Evolutionary conservation across 2,329 filamentous ascomycete genomes (phyloP), one percentile per base, ranked within the genome.

Genomic region (Knufia petricola): DNA sequence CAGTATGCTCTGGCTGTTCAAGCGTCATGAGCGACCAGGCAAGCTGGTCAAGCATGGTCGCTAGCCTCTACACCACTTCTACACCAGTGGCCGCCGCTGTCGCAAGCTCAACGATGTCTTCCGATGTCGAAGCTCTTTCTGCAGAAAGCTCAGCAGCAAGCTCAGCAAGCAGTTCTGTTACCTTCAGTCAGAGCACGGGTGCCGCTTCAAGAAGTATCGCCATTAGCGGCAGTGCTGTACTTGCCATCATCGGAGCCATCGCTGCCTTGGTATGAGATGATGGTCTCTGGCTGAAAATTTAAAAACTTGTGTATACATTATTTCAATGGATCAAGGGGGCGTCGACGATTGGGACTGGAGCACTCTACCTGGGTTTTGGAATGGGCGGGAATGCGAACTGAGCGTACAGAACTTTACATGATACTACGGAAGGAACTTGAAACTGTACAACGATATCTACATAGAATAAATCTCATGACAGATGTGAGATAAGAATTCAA

Each of bases 141-240:
- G 61, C 57, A 36, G 63, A 48, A 8, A 49, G 44, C 26, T 40
- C 55, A 3, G 48, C 54, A 54, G 46, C 6, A 36, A 36, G 15
- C 15, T 13, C 32, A 13, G 15, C 32, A 6, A n/a, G 10, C 32
- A 17, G 10, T n/a, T 13, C 10, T 8, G 7, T n/a, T 8, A 36
- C 20, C 3, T 60, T 63, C 49, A 58, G 65, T 49, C 56, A 65
- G 30, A 62, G 61, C 49, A 69, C 66, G 28, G 64, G 64, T 42
- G 66, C 54, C 48, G 63, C 67, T 23, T 54, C 60, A 21, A 60
- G 61, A 20, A 58, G 70, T 50, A 62, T 61, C 32, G 58, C 69
- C 44, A 59, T 60, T n/a, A 51, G 69, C 19, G 69, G 67, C 54
- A 69, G 67, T 59, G 61, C 63, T 52, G 60, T 67, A 42, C 58